phyloP scores from a whole-genome alignment of 1,139 yeast genomes.

The Saccharomyces hybrid region DNA sequence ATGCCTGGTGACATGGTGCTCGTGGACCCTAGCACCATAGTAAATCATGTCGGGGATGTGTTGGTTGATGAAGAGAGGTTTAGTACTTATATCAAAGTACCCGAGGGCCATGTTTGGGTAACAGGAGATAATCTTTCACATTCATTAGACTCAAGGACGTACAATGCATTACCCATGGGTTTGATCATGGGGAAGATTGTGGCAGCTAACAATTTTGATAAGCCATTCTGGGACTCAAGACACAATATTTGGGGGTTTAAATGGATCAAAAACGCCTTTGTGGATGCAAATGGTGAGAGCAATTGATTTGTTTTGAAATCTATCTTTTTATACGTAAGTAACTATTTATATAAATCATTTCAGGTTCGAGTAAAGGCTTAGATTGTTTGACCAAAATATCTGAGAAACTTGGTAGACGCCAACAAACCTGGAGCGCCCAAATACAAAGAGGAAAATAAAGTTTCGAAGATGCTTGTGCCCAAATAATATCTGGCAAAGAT shows the following conservation, averaged over 20 bases:
- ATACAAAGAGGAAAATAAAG: slow-evolving; percentile 48
- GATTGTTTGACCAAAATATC: slow-evolving; percentile 23
- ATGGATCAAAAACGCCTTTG: slow-evolving; percentile 42
- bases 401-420: slow-evolving; percentile 63
- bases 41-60: slow-evolving; percentile 11
- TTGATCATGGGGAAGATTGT: slow-evolving; percentile 79
- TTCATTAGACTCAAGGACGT: slow-evolving; percentile 85
- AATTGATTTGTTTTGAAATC: neutral
- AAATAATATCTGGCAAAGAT: slow-evolving; percentile 62
- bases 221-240: slow-evolving; percentile 31
- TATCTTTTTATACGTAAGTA: slow-evolving; percentile 3
- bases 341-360: neutral
- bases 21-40: slow-evolving; percentile 61
- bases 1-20: slow-evolving; percentile 88
- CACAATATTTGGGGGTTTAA: slow-evolving; percentile 48
- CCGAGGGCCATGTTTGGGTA: slow-evolving; percentile 93
- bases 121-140: slow-evolving; percentile 89
- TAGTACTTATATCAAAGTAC: slow-evolving; percentile 58
- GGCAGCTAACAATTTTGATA: slow-evolving; percentile 45
- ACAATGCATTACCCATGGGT: slow-evolving; percentile 82
- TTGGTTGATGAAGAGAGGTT: slow-evolving; percentile 32
- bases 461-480: slow-evolving; percentile 63
- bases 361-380: neutral
- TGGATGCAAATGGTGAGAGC: slow-evolving; percentile 22
- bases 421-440: slow-evolving; percentile 48